Base-by-base conservation (phyloP, 2,329 filamentous ascomycete genomes). In the Karstenula rhodostoma region DNA sequence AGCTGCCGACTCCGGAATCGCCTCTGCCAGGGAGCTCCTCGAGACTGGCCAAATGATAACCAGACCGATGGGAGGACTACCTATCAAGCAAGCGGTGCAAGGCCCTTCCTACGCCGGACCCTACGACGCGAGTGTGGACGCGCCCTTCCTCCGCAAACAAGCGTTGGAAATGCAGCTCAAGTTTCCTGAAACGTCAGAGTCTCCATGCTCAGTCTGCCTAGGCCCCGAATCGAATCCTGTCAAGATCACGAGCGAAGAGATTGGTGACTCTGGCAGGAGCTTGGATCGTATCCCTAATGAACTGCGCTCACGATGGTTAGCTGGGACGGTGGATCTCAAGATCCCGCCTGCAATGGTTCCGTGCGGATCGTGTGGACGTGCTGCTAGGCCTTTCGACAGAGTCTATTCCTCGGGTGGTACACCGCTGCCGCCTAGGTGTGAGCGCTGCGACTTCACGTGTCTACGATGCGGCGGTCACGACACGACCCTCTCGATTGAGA, bases 71-170 rank as follows among this genome's bases (percentile, higher is more conserved):
- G 80, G 81, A 17, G 72, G 74, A 13, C 65, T 83, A 22, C 82
- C 82, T 1, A 73, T 79, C 9, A 68, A 70, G 6, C 82, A 84
- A 64, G 79, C 78, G 9, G 76, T 83, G 0, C 81, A 83, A 68
- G 82, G 82, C 1, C 73, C 73, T 0, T 70, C 71, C 2, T 83
- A 84, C 56, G 32, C 43, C 7, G 81, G 81, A 0, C 80, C 80
- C 2, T 80, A 71, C 40, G 69, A 76, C 56, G 32, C 46, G 2
- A 60, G 63, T 47, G 22, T 72, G 42, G 67, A 77, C 59, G 69
- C 71, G 6, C 58, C 67, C 4, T 57, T 65, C 46, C 61, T 76
- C 35, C 66, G 72, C 48, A 57, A 68, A 19, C 65, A 76, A 57
- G 74, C 79, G 0, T 48, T 65, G 1, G 56, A 64, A 1, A 77